phyloP scores from a whole-genome alignment of 2,329 filamentous ascomycete genomes.

The Pseudogymnoascus sp. region DNA sequence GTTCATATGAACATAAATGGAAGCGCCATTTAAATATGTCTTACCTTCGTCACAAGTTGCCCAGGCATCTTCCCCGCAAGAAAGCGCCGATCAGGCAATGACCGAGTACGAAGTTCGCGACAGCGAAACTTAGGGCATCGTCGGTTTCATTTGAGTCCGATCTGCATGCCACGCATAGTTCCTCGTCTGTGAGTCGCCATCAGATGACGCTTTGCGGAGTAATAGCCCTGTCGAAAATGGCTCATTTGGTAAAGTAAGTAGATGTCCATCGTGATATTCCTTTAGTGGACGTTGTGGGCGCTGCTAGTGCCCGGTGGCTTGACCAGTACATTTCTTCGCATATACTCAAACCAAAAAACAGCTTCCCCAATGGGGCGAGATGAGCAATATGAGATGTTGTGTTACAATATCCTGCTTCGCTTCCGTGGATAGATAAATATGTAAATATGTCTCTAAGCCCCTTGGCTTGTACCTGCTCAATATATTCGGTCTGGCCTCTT shows the following conservation, averaged over 20 bases:
- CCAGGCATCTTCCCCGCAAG: background rate
- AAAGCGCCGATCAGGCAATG: background rate
- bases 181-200: background rate
- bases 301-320: conserved; percentile 2
- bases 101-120: background rate
- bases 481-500: background rate
- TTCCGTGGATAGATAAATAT: background rate
- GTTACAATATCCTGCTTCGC: background rate
- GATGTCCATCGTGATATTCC: background rate
- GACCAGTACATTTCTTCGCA: background rate
- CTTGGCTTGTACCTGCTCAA: background rate
- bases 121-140: background rate
- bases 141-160: background rate
- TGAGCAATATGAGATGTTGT: background rate
- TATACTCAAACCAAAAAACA: background rate
- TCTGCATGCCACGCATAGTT: background rate
- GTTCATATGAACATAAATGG: background rate
- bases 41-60: background rate
- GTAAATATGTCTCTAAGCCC: background rate
- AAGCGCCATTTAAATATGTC: background rate
- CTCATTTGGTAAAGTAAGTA: background rate
- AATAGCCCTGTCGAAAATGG: conserved; percentile 7
- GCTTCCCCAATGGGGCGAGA: background rate
- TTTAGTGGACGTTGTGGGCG: background rate
- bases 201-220: conserved; percentile 1